Evolutionary conservation across 805 yeast genomes (phyloP).

Genomic region (Hanseniaspora vineae): DNA sequence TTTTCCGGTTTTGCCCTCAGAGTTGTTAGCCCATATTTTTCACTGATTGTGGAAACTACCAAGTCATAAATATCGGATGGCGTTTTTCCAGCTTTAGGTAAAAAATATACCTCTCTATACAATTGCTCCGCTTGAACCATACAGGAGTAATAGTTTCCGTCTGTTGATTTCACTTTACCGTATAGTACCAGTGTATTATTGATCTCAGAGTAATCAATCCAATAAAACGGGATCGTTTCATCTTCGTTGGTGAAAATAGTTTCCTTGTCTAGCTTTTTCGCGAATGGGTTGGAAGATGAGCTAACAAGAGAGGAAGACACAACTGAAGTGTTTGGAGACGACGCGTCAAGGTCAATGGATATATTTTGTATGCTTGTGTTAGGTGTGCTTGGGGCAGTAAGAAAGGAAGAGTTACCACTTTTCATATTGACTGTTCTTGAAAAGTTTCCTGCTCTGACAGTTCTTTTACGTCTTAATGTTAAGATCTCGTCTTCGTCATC

Average conservation of each 20-base stretch:
- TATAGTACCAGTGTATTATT: constrained; percentile 57
- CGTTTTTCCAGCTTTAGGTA: constrained; percentile 51
- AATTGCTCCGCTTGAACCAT: constrained; percentile 65
- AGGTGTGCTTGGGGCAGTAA: constrained; percentile 24
- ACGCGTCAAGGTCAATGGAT: too few species aligned
- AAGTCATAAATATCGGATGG: constrained; percentile 69
- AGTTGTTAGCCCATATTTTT: constrained; percentile 44
- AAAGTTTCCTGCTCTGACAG: constrained; percentile 17
- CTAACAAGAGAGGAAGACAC: background rate
- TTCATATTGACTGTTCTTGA: constrained; percentile 16
- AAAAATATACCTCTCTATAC: constrained; percentile 57
- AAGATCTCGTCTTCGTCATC: constrained; percentile 21
- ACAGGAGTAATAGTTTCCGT: constrained; percentile 38
- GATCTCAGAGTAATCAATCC: constrained; percentile 82
- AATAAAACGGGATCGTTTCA: constrained; percentile 57
- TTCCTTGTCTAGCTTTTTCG: constrained; percentile 13
- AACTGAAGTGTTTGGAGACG: background rate
- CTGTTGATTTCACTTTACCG: constrained; percentile 55
- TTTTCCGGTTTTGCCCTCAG: constrained; percentile 59
- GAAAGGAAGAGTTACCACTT: constrained; percentile 19
- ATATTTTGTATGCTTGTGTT: background rate
- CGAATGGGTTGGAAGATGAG: constrained; percentile 1
- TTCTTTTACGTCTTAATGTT: constrained; percentile 11
- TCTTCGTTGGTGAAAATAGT: constrained; percentile 27
- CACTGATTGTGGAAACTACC: constrained; percentile 50